phyloP scores from a whole-genome alignment of 345 rosid species.

The Eucalyptus grandis region DNA sequence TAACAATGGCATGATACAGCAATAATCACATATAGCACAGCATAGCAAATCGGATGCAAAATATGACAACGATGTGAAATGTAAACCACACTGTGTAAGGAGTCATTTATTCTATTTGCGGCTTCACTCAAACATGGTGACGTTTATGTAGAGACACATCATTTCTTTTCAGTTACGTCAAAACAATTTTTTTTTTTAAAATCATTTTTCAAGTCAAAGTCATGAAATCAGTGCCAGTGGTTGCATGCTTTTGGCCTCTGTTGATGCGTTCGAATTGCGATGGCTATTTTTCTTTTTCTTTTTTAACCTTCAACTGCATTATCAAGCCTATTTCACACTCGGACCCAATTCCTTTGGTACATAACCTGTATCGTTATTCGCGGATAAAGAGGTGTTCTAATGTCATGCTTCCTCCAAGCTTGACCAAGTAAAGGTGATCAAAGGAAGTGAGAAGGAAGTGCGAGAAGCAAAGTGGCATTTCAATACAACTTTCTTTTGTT shows the following conservation, averaged over 20 bases:
- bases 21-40: not conserved
- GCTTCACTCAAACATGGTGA: not conserved
- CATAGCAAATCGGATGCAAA: too few relatives aligned
- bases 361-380: not conserved
- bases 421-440: too few relatives aligned
- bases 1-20: not conserved
- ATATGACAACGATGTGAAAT: not conserved
- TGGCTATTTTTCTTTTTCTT: not conserved
- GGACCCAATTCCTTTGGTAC: not conserved
- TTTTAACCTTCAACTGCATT: not conserved
- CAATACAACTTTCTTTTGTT: too few relatives aligned
- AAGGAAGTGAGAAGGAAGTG: too few relatives aligned
- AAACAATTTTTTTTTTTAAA: not conserved
- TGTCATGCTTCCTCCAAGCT: not conserved
- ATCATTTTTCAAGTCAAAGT: not conserved
- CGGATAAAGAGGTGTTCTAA: not conserved
- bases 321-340: not conserved
- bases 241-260: not conserved
- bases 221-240: not conserved
- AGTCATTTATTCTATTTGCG: not conserved
- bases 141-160: not conserved
- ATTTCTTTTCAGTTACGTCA: not conserved
- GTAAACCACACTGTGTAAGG: not conserved
- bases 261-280: not conserved
- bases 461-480: too few relatives aligned